Conservation (phyloP, 345 rosid genomes). For the Citrus cavaleriei region DNA sequence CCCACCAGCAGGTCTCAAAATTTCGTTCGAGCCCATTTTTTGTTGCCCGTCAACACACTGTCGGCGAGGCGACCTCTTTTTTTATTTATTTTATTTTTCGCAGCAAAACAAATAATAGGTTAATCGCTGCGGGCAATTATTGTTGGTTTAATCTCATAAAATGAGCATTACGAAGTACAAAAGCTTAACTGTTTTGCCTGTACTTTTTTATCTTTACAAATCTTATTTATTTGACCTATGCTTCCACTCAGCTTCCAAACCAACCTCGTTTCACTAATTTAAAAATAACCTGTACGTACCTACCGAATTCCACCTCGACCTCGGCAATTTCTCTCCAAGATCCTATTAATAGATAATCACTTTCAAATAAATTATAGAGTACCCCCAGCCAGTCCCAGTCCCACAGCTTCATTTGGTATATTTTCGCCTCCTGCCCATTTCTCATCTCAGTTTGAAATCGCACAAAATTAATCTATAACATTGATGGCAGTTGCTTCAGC, state of each 20-base stretch:
- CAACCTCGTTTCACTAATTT: slow-evolving; percentile 29
- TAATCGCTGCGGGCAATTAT: neutral
- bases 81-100: neutral
- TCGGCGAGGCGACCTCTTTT: slow-evolving; percentile 28
- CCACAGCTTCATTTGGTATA: too few species aligned
- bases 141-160: neutral
- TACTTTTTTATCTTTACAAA: slow-evolving; percentile 36
- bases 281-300: neutral
- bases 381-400: too few species aligned
- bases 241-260: slow-evolving; percentile 59
- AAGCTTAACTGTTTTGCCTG: slow-evolving; percentile 56
- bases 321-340: neutral
- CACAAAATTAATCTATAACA: neutral
- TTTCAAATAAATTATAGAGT: too few species aligned
- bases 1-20: neutral
- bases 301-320: neutral
- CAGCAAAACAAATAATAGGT: too few species aligned
- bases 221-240: slow-evolving; percentile 29
- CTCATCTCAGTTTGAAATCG: neutral
- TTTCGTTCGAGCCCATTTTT: neutral
- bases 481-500: slow-evolving; percentile 36
- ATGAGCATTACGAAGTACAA: too few species aligned
- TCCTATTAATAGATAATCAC: neutral
- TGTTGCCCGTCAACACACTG: slow-evolving; percentile 15
- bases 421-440: too few species aligned